Percentiles rank a stretch among this genome's conserved stretches.
Conservation (phyloP, 352 stramenopile genomes). For the Pythium apleroticum region DNA sequence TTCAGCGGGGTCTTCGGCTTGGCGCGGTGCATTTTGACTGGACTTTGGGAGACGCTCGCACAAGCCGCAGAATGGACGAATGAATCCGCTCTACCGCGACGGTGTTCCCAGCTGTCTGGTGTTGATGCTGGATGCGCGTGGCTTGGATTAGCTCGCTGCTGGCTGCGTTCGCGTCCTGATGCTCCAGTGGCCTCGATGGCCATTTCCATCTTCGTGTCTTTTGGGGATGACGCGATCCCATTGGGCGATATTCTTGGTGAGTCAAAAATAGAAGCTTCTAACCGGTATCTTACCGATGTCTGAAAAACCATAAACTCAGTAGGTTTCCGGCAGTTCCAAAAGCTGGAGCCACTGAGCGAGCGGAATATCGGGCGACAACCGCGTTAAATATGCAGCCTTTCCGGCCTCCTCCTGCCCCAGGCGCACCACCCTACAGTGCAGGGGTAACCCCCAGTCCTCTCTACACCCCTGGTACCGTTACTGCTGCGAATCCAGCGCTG, state of each 20-base stretch:
- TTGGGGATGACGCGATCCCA: not conserved
- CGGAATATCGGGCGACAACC: not conserved
- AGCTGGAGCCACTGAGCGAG: not conserved
- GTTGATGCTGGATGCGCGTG: not conserved
- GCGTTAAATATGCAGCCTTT: slow-evolving; percentile 20
- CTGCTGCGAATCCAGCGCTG: slow-evolving; percentile 11
- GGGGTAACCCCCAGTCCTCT: not conserved
- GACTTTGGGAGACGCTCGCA: not conserved
- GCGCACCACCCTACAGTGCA: not conserved
- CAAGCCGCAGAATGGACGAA: slow-evolving; percentile 7
- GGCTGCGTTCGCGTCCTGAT: not conserved
- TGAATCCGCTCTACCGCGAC: not conserved
- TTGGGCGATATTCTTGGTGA: slow-evolving; percentile 16
- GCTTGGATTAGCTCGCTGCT: not conserved
- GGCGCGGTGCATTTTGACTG: slow-evolving; percentile 47
- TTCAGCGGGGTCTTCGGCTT: slow-evolving; percentile 67
- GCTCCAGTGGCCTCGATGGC: not conserved
- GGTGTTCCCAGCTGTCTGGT: not conserved
- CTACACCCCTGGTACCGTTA: not conserved
- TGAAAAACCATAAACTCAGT: not conserved
- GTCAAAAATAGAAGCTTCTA: slow-evolving; percentile 12
- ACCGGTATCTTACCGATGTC: slow-evolving; percentile 8
- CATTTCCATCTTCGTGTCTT: slow-evolving; percentile 1
- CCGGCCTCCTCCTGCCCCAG: slow-evolving; percentile 9
- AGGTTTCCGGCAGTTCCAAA: slow-evolving; percentile 6